These are phyloP conservation scores for Russula brevipes DNA, from an alignment of 768 basidiomycete species.

Conservation along the genomic window DNA sequence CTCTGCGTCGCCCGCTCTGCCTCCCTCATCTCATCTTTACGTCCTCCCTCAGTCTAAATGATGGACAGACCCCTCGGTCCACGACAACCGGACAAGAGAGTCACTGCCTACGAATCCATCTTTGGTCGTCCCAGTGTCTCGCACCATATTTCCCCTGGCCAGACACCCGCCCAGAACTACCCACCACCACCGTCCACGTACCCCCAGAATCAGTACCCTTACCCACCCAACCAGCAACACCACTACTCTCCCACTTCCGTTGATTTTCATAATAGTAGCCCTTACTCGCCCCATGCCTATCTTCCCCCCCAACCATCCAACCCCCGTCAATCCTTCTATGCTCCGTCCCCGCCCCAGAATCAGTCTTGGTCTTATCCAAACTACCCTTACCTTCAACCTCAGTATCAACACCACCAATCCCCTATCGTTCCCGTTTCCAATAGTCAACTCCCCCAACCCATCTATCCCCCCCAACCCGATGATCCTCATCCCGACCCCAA, in stretches of 20 bases:
- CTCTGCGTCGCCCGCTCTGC: background rate
- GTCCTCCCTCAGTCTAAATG: conserved; percentile 15
- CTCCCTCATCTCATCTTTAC: conserved; percentile 3
- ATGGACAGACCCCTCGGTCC: conserved; percentile 60
- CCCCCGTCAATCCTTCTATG: conserved; percentile 41
- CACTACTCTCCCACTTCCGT: conserved; percentile 32
- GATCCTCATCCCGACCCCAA: conserved; percentile 43
- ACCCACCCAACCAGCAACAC: conserved; percentile 39
- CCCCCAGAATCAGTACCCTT: conserved; percentile 30
- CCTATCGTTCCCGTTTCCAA: conserved; percentile 44
- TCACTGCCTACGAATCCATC: conserved; percentile 81
- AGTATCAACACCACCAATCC: conserved; percentile 35
- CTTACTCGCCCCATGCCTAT: conserved; percentile 34
- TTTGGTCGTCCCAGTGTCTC: conserved; percentile 68
- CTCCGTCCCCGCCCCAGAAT: conserved; percentile 28
- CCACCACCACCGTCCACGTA: conserved; percentile 20
- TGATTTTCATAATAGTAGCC: conserved; percentile 42
- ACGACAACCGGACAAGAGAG: conserved; percentile 61
- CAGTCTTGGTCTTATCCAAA: conserved; percentile 27
- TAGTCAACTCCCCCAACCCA: conserved; percentile 44
- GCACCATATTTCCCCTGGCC: conserved; percentile 40
- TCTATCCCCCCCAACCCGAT: conserved; percentile 44
- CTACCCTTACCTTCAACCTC: conserved; percentile 33
- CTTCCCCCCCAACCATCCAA: conserved; percentile 25
- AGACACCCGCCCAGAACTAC: conserved; percentile 25